Evolutionary conservation across 345 rosid species (phyloP).

Genomic region (Populus alba): DNA sequence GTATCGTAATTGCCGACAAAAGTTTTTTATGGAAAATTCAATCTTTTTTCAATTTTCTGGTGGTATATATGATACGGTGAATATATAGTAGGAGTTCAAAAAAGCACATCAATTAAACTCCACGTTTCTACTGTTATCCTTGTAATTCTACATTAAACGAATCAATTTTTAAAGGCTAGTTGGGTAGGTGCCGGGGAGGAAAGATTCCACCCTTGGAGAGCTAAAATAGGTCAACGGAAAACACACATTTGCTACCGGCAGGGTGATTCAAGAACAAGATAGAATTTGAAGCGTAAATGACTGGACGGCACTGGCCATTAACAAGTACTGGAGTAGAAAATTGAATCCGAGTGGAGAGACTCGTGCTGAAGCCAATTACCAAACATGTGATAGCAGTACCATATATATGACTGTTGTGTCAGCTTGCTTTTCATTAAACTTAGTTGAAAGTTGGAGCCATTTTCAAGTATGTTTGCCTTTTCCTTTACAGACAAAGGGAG

Average conservation of each 20-base stretch:
- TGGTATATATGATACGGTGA: no score
- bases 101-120: no score
- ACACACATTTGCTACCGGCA: not conserved
- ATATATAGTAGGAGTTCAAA: no score
- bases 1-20: no score
- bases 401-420: constrained; percentile 11
- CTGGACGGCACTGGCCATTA: not conserved
- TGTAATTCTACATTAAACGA: no score
- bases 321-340: not conserved
- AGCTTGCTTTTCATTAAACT: not conserved
- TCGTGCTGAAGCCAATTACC: not conserved
- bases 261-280: not conserved
- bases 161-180: no score
- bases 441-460: constrained; percentile 12
- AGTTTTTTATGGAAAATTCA: no score
- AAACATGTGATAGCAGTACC: not conserved
- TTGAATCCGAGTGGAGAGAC: not conserved
- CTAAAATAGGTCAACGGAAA: not conserved
- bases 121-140: no score
- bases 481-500: constrained; percentile 9
- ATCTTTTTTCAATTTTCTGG: no score
- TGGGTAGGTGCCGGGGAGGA: not conserved
- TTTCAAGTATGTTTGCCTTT: not conserved
- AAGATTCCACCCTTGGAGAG: not conserved
- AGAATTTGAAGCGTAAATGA: not conserved